A percentile compares a stretch with the other conserved stretches of the same genome.
phyloP scores from a whole-genome alignment of 78 protist genomes.

The Tieghemostelium lacteum region DNA sequence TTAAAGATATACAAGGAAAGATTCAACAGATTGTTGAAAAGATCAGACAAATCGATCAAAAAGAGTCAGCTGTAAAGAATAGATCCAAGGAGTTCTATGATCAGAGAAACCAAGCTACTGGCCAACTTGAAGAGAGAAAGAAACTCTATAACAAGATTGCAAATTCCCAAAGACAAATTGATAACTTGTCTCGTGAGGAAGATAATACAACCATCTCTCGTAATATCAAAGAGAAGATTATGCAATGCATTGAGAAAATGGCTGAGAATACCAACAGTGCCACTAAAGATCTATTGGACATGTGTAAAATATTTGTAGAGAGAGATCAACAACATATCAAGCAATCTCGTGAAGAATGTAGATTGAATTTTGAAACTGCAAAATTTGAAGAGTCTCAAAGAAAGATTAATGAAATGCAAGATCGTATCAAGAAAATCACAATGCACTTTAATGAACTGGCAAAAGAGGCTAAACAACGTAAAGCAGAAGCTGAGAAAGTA shows the following conservation, averaged over 20 bases:
- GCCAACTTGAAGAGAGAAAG: constrained; percentile 16
- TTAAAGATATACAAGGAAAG: not conserved
- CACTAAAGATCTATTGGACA: too few relatives aligned
- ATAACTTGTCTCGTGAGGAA: constrained; percentile 44
- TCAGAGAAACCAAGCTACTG: constrained; percentile 19
- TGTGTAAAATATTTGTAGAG: not conserved
- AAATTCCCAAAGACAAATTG: not conserved
- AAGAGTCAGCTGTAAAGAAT: not conserved
- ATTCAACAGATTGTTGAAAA: not conserved
- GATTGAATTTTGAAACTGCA: not conserved
- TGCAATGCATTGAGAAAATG: not conserved
- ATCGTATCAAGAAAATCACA: not conserved
- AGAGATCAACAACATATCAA: constrained; percentile 21
- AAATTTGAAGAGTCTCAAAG: not conserved
- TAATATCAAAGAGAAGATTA: constrained; percentile 3
- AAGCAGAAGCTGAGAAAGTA: not conserved
- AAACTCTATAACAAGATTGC: constrained; percentile 19
- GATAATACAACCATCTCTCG: too few relatives aligned
- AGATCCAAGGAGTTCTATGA: not conserved
- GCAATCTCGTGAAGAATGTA: not conserved
- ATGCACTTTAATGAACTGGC: not conserved
- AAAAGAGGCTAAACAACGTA: not conserved
- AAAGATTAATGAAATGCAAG: not conserved
- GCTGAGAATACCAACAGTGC: too few relatives aligned
- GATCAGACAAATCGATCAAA: not conserved